Conservation (phyloP, 2,329 filamentous ascomycete genomes). For the Xylariales sp. region DNA sequence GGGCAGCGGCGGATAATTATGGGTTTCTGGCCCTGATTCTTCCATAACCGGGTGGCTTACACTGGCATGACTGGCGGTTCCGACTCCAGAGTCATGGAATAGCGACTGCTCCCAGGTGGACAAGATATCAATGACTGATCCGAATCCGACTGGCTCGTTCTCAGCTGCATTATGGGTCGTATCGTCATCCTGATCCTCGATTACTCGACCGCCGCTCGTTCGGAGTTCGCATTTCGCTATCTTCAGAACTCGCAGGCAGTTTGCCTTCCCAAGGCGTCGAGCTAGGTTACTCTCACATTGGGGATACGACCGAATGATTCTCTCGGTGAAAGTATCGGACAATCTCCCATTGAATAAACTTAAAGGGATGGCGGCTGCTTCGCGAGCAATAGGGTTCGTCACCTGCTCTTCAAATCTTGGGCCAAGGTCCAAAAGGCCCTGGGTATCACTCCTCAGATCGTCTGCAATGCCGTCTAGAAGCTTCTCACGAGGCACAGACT, state of each 20-base stretch:
- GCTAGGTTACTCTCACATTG: slow-evolving; percentile 5
- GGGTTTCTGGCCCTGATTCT: not conserved
- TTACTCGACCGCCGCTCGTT: not conserved
- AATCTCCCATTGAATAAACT: not conserved
- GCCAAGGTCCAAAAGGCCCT: slow-evolving; percentile 38
- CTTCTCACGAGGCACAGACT: slow-evolving; percentile 7
- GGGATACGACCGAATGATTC: not conserved
- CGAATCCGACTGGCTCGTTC: not conserved
- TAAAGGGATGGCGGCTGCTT: slow-evolving; percentile 10
- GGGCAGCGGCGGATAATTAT: not conserved
- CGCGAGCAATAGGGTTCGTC: slow-evolving; percentile 20
- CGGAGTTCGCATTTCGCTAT: not conserved
- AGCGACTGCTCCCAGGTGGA: not conserved
- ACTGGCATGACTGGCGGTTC: not conserved
- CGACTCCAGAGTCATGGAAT: not conserved
- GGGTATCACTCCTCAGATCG: slow-evolving; percentile 37
- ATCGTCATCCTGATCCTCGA: not conserved
- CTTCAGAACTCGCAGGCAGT: slow-evolving; percentile 2
- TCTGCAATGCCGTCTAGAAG: slow-evolving; percentile 37
- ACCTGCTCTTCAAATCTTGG: slow-evolving; percentile 34
- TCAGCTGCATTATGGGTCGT: not conserved
- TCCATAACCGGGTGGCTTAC: not conserved
- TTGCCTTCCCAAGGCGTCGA: not conserved
- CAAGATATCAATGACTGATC: not conserved
- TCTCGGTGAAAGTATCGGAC: slow-evolving; percentile 1